Evolutionary conservation across 2,329 filamentous ascomycete genomes (phyloP).

Genomic region (Fusarium circinatum): DNA sequence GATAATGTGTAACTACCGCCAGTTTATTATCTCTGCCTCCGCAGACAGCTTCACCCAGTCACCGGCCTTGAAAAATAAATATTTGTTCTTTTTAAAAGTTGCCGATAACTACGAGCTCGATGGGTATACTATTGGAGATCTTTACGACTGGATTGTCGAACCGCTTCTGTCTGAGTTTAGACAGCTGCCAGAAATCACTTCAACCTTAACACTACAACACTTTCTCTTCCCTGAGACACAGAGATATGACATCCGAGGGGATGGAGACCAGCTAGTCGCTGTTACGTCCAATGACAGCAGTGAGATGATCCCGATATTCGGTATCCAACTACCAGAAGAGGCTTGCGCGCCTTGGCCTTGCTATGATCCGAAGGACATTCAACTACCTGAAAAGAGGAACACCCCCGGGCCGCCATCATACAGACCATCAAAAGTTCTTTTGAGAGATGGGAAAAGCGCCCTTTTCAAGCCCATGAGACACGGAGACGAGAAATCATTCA

Average conservation of each 20-base stretch:
- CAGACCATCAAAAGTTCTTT: background rate
- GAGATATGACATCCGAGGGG: background rate
- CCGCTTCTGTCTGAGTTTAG: background rate
- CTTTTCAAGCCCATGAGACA: background rate
- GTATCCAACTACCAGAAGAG: background rate
- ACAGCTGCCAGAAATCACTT: background rate
- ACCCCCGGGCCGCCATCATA: fast-evolving
- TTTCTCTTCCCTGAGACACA: background rate
- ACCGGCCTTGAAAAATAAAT: background rate
- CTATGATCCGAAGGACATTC: fast-evolving
- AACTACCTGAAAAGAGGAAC: fast-evolving
- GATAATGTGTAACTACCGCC: background rate
- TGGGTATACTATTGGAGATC: background rate
- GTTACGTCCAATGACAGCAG: fast-evolving
- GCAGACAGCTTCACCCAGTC: background rate
- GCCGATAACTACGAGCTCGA: background rate
- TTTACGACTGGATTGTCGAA: background rate
- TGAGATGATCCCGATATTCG: fast-evolving
- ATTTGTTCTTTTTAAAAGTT: background rate
- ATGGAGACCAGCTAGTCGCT: background rate
- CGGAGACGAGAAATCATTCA: background rate
- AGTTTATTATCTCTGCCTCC: background rate
- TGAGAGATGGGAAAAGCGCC: fast-evolving
- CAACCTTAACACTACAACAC: background rate
- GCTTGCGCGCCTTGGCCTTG: background rate